Base-by-base conservation (phyloP, 164 flowering plant genomes). In the Chloranthus sessilifolius region DNA sequence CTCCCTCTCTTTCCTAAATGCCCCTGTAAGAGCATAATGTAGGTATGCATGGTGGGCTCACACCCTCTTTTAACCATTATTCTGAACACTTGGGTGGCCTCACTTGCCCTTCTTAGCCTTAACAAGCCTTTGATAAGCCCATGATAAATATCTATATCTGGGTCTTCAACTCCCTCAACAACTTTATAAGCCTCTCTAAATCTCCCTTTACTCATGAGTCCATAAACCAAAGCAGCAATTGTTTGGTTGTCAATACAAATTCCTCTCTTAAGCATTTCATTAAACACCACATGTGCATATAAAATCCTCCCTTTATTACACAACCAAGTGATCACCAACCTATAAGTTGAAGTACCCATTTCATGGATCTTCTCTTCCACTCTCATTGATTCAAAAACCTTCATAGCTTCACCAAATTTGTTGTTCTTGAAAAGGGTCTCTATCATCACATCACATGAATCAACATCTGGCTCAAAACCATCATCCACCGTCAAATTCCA, bases 31-130 rank as follows among this genome's bases (percentile, higher is more conserved):
- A 91, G 64, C 92, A 91, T 85, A 8, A 91, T 55, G 43, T 88
- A 91, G 1, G 98, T 88, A 55, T 91, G 96, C 96, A 91, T 88
- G 24, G 55, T 80, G 31, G 96, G 95, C 72, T 88, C 95, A 67
- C 88, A 80, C 25, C 90, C 88, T 56, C 75, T 71, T 57, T 60
- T 64, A 50, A 82, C 73, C 98, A 91, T 91, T 71, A 76, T 82
- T 53, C 96, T 70, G 44, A 91, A 91, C 40, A 88, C 88, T 47
- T 88, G 60, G 9, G 98, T 88, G 39, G 98, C 96, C 53, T 87
- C 98, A 39, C 79, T 59, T 24, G 81, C 67, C 62, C 56, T 83
- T 56, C 61, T 83, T 63, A 80, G 51, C 68, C 52, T 75, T 70
- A 88, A 28, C 41, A 88, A 60, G 43, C 92, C 98, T 62, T 78